Percentiles rank a stretch among this genome's conserved stretches.
Conservation (phyloP, 116 monocot genomes). For the Zostera marina region DNA sequence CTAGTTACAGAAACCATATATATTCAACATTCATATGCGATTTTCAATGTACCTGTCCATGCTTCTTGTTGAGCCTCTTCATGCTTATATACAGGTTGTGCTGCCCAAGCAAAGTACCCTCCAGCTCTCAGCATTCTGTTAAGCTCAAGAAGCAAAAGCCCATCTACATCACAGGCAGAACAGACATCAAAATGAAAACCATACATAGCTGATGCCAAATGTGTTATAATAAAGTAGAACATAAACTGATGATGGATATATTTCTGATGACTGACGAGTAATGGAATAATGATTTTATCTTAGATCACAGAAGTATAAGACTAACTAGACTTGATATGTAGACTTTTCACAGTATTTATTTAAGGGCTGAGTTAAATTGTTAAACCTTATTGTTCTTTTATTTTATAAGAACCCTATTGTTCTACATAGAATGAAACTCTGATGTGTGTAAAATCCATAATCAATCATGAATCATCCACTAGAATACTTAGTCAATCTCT, state of each 20-base stretch:
- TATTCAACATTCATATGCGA: too few relatives aligned
- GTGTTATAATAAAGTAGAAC: background rate
- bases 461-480: too few relatives aligned
- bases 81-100: conserved; percentile 98
- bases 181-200: background rate
- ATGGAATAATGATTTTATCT: background rate
- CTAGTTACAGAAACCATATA: background rate
- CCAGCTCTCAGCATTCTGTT: conserved; percentile 95
- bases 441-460: too few relatives aligned
- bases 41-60: conserved; percentile 54
- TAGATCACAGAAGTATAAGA: background rate
- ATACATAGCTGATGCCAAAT: background rate
- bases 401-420: too few relatives aligned
- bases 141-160: conserved; percentile 84
- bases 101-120: conserved; percentile 97
- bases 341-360: background rate
- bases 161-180: conserved; percentile 39
- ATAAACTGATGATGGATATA: background rate
- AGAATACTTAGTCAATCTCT: too few relatives aligned
- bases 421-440: too few relatives aligned
- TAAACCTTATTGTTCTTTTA: too few relatives aligned
- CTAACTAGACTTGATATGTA: background rate
- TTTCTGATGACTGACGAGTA: too few relatives aligned
- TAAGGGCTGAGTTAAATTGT: too few relatives aligned
- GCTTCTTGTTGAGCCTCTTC: conserved; percentile 75